A percentile compares a stretch with the other conserved stretches of the same genome.
These are phyloP conservation scores for Russula virescens DNA, from an alignment of 768 basidiomycete species.

Conservation along the genomic window DNA sequence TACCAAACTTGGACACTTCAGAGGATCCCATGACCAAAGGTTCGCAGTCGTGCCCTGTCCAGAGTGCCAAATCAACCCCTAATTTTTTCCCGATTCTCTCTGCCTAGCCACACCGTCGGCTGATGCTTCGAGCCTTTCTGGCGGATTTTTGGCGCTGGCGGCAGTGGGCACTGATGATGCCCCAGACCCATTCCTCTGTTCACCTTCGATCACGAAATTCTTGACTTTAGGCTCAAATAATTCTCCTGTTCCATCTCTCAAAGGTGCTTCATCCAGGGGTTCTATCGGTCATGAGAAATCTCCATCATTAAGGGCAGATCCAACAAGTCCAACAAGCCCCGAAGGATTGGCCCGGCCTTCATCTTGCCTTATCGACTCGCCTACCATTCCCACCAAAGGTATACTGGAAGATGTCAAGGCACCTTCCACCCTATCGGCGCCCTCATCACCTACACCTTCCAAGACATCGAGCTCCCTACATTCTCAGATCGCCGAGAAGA, in stretches of 20 bases:
- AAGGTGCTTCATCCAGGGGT: background rate
- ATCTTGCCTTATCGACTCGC: background rate
- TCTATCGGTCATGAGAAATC: background rate
- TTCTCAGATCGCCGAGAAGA: background rate
- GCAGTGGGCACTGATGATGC: background rate
- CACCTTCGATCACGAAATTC: background rate
- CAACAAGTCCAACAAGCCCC: background rate
- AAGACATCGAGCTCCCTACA: background rate
- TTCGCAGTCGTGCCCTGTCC: background rate
- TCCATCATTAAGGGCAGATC: background rate
- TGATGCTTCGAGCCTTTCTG: background rate
- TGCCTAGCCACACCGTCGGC: background rate
- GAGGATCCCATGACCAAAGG: constrained; percentile 1
- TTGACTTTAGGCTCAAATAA: background rate
- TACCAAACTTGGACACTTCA: background rate
- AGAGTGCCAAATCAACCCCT: background rate
- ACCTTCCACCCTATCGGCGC: background rate
- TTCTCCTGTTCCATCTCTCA: background rate
- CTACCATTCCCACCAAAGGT: background rate
- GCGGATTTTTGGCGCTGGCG: background rate
- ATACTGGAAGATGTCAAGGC: background rate
- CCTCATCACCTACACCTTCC: background rate
- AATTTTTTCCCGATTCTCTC: background rate
- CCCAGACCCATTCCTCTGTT: background rate
- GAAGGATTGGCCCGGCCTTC: background rate